Base-by-base conservation (phyloP, 768 basidiomycete genomes). In the Tricholoma hemisulphureum region DNA sequence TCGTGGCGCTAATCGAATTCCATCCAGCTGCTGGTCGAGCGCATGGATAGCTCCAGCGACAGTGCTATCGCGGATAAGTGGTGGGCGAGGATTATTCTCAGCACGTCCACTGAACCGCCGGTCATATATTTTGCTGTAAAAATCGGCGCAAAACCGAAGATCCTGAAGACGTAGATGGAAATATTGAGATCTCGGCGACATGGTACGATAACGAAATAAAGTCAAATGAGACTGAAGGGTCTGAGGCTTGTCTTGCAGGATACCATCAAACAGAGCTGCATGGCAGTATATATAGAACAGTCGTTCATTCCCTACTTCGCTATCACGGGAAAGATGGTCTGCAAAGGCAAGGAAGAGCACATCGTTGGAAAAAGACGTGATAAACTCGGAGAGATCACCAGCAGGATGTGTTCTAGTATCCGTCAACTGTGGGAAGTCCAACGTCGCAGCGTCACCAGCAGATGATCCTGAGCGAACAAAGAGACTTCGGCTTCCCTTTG, bases 401-500 rank as follows among this genome's bases (percentile, higher is more conserved):
- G 86, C 83, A 8, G 86, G 84, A 60, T 90, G 85, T 0, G 80
- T 78, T 62, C 84, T 84, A 7, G 83, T 81, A 58, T 87, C 83
- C 9, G 83, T 86, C 45, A 87, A 74, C 59, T 88, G 85, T 0
- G 94, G 91, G 63, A 93, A 90, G 67, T 98, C 95, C 14, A 95
- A 81, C 0, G 84, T 87, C 16, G 91, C 91, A 2, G 91, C 83
- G 63, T 94, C 91, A 2, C 92, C 92, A 4, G 87, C 83, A 28
- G 91, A 89, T 13, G 89, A 85, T 16, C 93, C 91, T 14, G 93
- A 91, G 11, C 92, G 86, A 9, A 95, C 88, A 64, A 95, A 95
- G 10, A 97, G 79, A 70, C 91, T 93, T 46, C 94, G 83, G 64
- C 93, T 95, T 8, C 96, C 96, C 62, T 91, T 85, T 0, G 97